Percentiles rank a stretch among this genome's conserved stretches.
Evolutionary conservation across 176 grass and related monocot species (phyloP).

Genomic region (Carex pumila): DNA sequence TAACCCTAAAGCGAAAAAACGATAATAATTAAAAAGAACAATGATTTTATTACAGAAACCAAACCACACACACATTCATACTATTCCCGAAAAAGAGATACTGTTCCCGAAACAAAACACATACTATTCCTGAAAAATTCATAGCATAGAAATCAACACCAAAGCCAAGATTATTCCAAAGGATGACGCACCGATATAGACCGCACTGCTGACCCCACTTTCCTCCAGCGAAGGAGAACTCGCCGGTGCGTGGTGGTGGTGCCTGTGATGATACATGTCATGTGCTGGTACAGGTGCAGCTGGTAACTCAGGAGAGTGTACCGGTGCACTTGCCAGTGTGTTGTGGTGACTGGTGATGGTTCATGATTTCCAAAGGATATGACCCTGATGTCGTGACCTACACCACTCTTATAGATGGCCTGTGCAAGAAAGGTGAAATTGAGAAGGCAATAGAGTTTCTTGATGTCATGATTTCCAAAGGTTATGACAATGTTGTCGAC

Average conservation of each 20-base stretch:
- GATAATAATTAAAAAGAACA: not conserved
- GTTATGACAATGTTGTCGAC: no score
- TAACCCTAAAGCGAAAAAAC: not conserved
- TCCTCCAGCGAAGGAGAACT: not conserved
- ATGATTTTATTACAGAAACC: not conserved
- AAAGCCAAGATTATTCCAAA: slow-evolving; percentile 8
- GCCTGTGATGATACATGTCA: no score
- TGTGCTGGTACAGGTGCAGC: not conserved
- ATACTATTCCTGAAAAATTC: not conserved
- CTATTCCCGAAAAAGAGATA: not conserved
- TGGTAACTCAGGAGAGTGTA: not conserved
- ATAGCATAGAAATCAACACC: not conserved
- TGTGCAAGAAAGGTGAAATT: no score
- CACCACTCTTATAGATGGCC: no score
- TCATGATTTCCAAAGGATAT: no score
- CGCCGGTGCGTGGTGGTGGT: not conserved
- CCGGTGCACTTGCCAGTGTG: not conserved
- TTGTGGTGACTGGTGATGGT: not conserved
- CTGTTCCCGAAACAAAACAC: no score
- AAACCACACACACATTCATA: not conserved
- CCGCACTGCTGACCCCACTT: not conserved
- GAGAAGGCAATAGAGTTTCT: no score
- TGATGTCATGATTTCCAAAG: no score
- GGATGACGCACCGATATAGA: not conserved
- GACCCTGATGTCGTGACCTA: no score